Evolutionary conservation across 1,139 yeast genomes (phyloP), one percentile per base, ranked within the genome.

Genomic region (Hemisphaericaspora xylofermentans): DNA sequence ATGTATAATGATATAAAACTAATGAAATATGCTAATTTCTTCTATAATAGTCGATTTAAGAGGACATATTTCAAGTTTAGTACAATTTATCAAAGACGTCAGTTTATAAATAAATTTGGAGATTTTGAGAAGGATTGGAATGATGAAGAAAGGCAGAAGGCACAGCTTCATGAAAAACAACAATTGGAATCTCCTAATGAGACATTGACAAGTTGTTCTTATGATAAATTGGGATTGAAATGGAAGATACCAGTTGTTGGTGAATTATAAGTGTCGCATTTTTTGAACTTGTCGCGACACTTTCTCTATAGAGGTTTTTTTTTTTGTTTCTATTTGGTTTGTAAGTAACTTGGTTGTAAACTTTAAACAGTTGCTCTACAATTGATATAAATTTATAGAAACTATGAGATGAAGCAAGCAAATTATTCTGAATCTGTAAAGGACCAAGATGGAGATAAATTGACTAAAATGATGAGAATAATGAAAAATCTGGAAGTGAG

Each of bases 221-320:
- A 72, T 43, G 74, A 69, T 43, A 53, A 46, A 36, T 64, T 66
- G 36, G 80, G 80, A 1, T 52, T 76, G 30, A 74, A 71, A 46
- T 77, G 82, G 81, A 76, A 75, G 45, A 68, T 77, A 44, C 76
- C 78, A 2, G 68, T 75, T 3, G 47, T 74, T 6, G 70, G 75
- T 15, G 76, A 72, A 45, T 51, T 71, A 7, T 70, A 52, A 42
- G 24, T 15, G 4, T 26, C 9, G 29, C 16, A 9, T 4, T 9
- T n/a, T 26, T 6, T 9, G 16, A 5, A 26, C 6, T 26, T 26
- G 29, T 26, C 29, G 29, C 29, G 29, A n/a, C 29, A 26, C 29
- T n/a, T n/a, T n/a, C n/a, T n/a, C n/a, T n/a, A n/a, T n/a, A n/a
- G n/a, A n/a, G n/a, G n/a, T n/a, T n/a, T n/a, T n/a, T n/a, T n/a